phyloP scores from a whole-genome alignment of 352 stramenopile species.

The Phytopythium aichiense region DNA sequence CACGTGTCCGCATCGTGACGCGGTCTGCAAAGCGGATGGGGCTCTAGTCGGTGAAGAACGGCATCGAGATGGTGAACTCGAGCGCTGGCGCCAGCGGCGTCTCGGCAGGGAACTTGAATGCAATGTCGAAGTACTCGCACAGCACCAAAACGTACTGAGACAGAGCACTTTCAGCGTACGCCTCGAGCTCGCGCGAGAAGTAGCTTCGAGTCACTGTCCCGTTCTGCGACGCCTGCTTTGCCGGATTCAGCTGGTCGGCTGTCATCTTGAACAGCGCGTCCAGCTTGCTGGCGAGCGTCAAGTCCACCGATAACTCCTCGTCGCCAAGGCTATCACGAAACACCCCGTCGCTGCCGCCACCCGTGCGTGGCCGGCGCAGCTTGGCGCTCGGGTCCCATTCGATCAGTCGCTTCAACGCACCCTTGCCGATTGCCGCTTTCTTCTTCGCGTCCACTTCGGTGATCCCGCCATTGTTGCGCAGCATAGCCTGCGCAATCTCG shows the following conservation, averaged over 20 bases:
- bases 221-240: constrained; percentile 8
- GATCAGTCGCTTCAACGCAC: constrained; percentile 50
- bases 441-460: constrained; percentile 36
- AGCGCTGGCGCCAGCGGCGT: constrained; percentile 61
- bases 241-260: constrained; percentile 58
- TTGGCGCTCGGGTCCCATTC: constrained; percentile 63
- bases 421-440: constrained; percentile 38
- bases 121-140: constrained; percentile 78
- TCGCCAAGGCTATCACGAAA: constrained; percentile 75
- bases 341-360: constrained; percentile 37
- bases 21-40: neutral
- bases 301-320: constrained; percentile 77
- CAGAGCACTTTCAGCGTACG: constrained; percentile 68
- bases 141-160: constrained; percentile 78
- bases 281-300: constrained; percentile 79
- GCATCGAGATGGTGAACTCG: constrained; percentile 78
- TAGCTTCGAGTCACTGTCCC: constrained; percentile 21
- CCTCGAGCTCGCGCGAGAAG: constrained; percentile 58
- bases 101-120: constrained; percentile 43
- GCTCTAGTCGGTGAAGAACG: constrained; percentile 54
- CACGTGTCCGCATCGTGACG: neutral
- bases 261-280: constrained; percentile 87
- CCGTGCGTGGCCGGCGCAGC: constrained; percentile 33
- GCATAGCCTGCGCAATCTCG: constrained; percentile 65
- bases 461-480: constrained; percentile 21